Conservation (phyloP, 345 rosid genomes). For the Arabis alpina region DNA sequence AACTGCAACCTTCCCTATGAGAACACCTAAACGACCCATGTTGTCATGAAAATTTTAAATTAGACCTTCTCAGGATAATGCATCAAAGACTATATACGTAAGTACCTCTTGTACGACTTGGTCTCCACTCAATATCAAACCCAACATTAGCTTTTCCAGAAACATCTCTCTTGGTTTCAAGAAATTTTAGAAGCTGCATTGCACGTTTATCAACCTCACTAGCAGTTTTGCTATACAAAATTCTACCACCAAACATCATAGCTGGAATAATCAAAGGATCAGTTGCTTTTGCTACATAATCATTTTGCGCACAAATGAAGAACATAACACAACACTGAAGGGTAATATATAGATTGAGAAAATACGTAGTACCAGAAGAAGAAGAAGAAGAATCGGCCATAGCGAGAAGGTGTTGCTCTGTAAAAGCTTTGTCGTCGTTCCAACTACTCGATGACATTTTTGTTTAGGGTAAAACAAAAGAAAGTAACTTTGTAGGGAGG, state of each 20-base stretch:
- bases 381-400: no score
- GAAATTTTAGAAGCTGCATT: constrained; percentile 50
- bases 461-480: no score
- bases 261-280: constrained; percentile 41
- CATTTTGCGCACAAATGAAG: background rate
- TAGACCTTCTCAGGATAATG: background rate
- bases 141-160: constrained; percentile 53
- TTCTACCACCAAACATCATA: constrained; percentile 66
- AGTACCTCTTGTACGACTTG: constrained; percentile 61
- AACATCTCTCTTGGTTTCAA: constrained; percentile 52
- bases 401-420: no score
- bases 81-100: background rate
- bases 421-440: no score
- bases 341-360: no score
- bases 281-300: background rate
- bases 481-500: no score
- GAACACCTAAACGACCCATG: constrained; percentile 53
- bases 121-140: constrained; percentile 87
- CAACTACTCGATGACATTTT: no score
- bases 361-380: no score
- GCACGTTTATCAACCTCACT: constrained; percentile 67
- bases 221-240: constrained; percentile 61
- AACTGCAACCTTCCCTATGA: constrained; percentile 69
- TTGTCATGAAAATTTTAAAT: background rate
- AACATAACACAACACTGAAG: no score